Base-by-base conservation (phyloP, 192 early-diverging fungal genomes). In the Coemansia sp. region DNA sequence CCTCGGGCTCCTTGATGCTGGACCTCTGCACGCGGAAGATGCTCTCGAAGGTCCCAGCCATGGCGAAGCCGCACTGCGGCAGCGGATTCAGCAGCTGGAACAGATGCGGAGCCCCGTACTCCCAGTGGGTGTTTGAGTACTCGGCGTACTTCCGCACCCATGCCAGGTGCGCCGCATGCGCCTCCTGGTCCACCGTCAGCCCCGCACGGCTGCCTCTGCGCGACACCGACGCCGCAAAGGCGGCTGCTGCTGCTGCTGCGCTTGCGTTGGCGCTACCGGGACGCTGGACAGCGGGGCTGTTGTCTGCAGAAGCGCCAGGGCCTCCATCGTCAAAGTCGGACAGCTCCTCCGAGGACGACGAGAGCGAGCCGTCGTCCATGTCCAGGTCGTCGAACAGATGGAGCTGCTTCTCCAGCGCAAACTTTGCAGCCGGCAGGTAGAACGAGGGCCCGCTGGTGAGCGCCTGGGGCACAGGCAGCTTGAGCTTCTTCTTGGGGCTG, bases 1-100 rank as follows among this genome's bases (percentile, higher is more conserved):
- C 70, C 10, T 79, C 66, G 55, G 62, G 44, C 63, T 79, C 70
- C 36, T 61, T 56, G 42, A 79, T 34, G 41, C 59, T 59, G 10
- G 75, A 79, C 14, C 66, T 57, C n/a, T 50, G 54, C 50, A 72
- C 42, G 23, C 48, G 27, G 38, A 72, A 68, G 13, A 72, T 28
- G 27, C 25, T 53, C 50, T 40, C 59, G 15, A 79, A 53, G 0
- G 75, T 79, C 15, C 41, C 48, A 0, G 67, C 40, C 55, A 79
- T 53, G 14, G 70, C 65, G 22, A 62, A 61, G 28, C 75, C 75
- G 47, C 75, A 68, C 56, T 72, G 60, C 19, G 75, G 75, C 34
- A 72, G 59, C 41, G 75, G 69, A 1, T 57, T 61, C 15, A 79
- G 59, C 59, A 79, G 59, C 65, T 68, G 70, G 59, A 72, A 61